Percentiles rank a stretch among this genome's conserved stretches.
phyloP scores from a whole-genome alignment of 305 asterid species.

The Coffea humblotiana region DNA sequence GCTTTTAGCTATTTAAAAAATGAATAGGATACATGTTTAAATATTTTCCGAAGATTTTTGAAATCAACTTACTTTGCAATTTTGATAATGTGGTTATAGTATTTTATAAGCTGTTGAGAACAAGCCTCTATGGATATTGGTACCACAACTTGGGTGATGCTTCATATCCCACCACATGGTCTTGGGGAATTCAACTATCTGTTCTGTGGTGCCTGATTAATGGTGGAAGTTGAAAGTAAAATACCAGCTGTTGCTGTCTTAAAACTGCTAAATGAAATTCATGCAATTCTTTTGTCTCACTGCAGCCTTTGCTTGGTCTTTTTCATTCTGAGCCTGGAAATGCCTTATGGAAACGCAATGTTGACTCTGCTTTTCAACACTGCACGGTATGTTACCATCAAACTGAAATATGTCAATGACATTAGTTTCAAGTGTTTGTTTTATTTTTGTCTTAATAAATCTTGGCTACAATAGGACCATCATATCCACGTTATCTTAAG shows the following conservation, averaged over 20 bases:
- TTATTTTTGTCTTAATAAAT: not conserved
- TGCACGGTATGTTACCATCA: conserved; percentile 52
- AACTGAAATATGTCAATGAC: not conserved
- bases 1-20: too few species aligned
- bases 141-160: not conserved
- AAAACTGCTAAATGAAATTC: not conserved
- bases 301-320: conserved; percentile 85
- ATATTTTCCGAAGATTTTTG: too few species aligned
- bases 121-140: too few species aligned
- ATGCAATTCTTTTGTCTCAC: conserved; percentile 19
- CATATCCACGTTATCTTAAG: not conserved
- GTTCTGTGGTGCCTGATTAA: not conserved
- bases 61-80: too few species aligned
- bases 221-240: not conserved
- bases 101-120: too few species aligned
- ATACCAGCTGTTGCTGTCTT: too few species aligned
- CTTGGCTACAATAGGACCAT: too few species aligned
- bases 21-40: too few species aligned
- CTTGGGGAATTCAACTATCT: too few species aligned
- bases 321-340: conserved; percentile 79
- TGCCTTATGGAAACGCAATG: conserved; percentile 85
- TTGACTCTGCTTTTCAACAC: conserved; percentile 66
- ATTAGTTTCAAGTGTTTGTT: not conserved
- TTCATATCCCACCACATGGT: not conserved
- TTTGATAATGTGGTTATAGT: too few species aligned